Base-by-base conservation (phyloP, 176 grass and related monocot genomes). In the Triticum dicoccoides region DNA sequence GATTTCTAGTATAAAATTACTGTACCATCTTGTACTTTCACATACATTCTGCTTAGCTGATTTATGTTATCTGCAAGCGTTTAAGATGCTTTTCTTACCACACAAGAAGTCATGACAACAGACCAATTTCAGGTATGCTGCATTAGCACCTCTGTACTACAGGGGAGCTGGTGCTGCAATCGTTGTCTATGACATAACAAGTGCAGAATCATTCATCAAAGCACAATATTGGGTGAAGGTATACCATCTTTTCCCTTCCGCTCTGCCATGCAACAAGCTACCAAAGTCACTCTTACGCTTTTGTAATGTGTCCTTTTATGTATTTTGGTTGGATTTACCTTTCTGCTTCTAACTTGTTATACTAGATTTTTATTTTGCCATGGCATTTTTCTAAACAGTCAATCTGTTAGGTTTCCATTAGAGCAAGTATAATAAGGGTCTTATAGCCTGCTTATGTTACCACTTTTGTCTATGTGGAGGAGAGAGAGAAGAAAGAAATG, bases 221-320 rank as follows among this genome's bases (percentile, higher is more conserved):
- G 95, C 95, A 41, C 88, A 97, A 78, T 97, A 94, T 69, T 97
- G 92, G 95, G 92, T 97, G 76, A 97, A 94, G 90, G 92, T 94
- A 88, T 59, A 35, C 17, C 65, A 21, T 83, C 5, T 51, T 79
- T 73, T 49, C 49, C 21, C 39, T 35, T 78, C 12, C 12, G 20
- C 64, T 24, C 20, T 33, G 11, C 27, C 20, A 29, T 17, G 11
- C 6, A 65, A 51, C 20, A 37, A 63, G 41, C 64, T 37, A 71
- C 63, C 20, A 4, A 75, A 75, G 13, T 75, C 10, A 51, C 21
- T 81, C 14, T 42, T 71, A 80, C 47, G 5, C 3, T 0, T 80
- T 73, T 33, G 12, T 67, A 41, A 56, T 9, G 17, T 39, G 3
- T 39, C 56, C 3, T 20, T 76, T 13, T 39, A 42, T 7, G 44